Percentiles rank a stretch among this genome's conserved stretches.
Evolutionary conservation across 2,329 filamentous ascomycete species (phyloP).

Genomic region (Fusarium solani-melongenae): DNA sequence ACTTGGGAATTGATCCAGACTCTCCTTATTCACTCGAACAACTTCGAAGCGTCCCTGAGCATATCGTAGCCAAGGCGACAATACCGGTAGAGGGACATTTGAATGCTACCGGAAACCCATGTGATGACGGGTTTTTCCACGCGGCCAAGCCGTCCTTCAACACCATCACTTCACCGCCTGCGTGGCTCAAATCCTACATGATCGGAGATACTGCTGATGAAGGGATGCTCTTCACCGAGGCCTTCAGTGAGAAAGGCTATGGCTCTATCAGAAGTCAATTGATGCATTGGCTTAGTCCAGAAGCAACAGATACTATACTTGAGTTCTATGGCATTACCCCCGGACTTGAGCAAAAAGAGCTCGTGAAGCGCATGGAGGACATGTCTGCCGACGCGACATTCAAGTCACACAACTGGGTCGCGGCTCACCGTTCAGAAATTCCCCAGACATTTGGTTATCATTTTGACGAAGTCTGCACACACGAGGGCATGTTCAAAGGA

Average conservation of each 20-base stretch:
- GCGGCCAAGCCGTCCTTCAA: background rate
- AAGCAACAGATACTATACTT: slow-evolving; percentile 3
- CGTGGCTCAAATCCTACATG: slow-evolving; percentile 25
- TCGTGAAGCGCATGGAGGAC: slow-evolving; percentile 6
- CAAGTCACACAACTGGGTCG: slow-evolving; percentile 23
- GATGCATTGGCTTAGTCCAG: background rate
- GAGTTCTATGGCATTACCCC: slow-evolving; percentile 12
- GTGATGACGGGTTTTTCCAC: slow-evolving; percentile 22
- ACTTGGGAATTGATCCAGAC: slow-evolving; percentile 17
- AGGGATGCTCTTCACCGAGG: slow-evolving; percentile 24
- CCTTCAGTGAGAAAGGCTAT: background rate
- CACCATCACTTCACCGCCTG: slow-evolving; percentile 7
- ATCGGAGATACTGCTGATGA: slow-evolving; percentile 25
- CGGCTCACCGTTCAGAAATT: slow-evolving; percentile 4
- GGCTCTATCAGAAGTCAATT: background rate
- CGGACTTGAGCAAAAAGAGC: background rate
- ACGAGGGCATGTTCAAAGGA: slow-evolving; percentile 19
- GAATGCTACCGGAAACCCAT: slow-evolving; percentile 23
- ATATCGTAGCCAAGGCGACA: slow-evolving; percentile 12
- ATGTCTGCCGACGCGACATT: slow-evolving; percentile 20
- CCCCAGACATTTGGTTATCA: slow-evolving; percentile 24
- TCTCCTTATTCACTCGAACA: slow-evolving; percentile 12
- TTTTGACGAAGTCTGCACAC: slow-evolving; percentile 24
- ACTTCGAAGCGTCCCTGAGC: slow-evolving; percentile 14
- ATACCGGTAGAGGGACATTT: slow-evolving; percentile 15